Conservation (phyloP, 2,329 filamentous ascomycete species). For the Aspergillus puulaauensis region DNA sequence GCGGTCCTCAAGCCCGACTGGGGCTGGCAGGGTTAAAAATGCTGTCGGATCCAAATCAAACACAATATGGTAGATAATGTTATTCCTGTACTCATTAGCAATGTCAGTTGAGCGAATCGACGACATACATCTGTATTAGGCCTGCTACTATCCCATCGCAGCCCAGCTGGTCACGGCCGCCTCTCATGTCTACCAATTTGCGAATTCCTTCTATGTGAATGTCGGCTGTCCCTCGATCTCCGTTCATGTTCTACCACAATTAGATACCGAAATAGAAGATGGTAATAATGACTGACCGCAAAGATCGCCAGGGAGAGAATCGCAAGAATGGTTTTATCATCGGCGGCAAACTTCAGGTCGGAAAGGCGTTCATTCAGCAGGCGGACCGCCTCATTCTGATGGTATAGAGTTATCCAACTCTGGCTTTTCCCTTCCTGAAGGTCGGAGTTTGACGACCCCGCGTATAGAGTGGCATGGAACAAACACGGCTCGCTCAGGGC, state of each 20-base stretch:
- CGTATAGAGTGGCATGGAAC: constrained; percentile 5
- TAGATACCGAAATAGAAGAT: neutral
- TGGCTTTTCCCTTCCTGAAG: neutral
- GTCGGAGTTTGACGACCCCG: constrained; percentile 2
- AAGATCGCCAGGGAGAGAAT: neutral
- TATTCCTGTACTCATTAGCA: neutral
- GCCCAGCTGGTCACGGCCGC: constrained; percentile 1
- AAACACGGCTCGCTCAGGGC: constrained; percentile 4
- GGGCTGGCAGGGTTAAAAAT: neutral
- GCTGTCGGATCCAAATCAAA: neutral
- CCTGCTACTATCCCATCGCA: neutral
- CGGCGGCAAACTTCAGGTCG: neutral
- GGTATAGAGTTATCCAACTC: neutral
- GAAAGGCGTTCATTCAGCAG: constrained; percentile 2
- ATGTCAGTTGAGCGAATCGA: neutral
- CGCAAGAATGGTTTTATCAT: constrained; percentile 3
- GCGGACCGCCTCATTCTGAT: constrained; percentile 1
- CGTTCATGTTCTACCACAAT: neutral
- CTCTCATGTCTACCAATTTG: neutral
- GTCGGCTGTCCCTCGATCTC: constrained; percentile 1
- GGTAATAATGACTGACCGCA: neutral
- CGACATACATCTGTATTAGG: neutral
- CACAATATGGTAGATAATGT: neutral
- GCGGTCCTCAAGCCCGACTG: neutral
- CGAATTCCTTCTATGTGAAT: neutral